These are phyloP conservation scores for Alternaria conjuncta DNA, from an alignment of 2,329 filamentous ascomycete genomes.

Conservation along the genomic window DNA sequence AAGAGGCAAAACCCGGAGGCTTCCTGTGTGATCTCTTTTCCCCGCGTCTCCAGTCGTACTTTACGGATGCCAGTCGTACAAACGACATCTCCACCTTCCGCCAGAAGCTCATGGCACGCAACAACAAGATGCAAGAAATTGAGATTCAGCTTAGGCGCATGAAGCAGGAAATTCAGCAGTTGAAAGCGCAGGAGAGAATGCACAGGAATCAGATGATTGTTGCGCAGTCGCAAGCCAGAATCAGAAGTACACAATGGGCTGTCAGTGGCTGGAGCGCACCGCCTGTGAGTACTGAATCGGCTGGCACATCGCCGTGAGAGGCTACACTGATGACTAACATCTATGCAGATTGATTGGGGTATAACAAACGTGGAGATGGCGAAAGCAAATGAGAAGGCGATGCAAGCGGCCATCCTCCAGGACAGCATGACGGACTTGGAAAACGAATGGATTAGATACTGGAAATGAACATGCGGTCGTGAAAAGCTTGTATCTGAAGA, in stretches of 20 bases:
- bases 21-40: slow-evolving; percentile 26
- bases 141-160: slow-evolving; percentile 15
- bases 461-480: not conserved
- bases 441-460: slow-evolving; percentile 21
- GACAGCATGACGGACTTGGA: slow-evolving; percentile 18
- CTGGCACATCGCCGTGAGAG: not conserved
- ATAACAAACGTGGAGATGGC: slow-evolving; percentile 16
- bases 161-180: slow-evolving; percentile 17
- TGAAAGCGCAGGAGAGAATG: slow-evolving; percentile 12
- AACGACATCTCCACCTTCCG: slow-evolving; percentile 9
- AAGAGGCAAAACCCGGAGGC: not conserved
- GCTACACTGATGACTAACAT: not conserved
- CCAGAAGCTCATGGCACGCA: slow-evolving; percentile 13
- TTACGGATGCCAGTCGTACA: slow-evolving; percentile 13
- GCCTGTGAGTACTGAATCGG: slow-evolving; percentile 5
- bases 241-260: not conserved
- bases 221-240: slow-evolving; percentile 8
- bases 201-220: slow-evolving; percentile 18
- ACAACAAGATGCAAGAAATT: slow-evolving; percentile 16
- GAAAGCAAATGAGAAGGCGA: slow-evolving; percentile 12
- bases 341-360: slow-evolving; percentile 12
- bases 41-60: slow-evolving; percentile 20
- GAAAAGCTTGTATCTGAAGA: not conserved
- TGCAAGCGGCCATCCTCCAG: slow-evolving; percentile 21
- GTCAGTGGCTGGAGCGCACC: slow-evolving; percentile 3